Percentiles rank a stretch among this genome's conserved stretches.
phyloP scores from a whole-genome alignment of 495 filamentous ascomycete genomes.

The Parathielavia hyrcaniae region DNA sequence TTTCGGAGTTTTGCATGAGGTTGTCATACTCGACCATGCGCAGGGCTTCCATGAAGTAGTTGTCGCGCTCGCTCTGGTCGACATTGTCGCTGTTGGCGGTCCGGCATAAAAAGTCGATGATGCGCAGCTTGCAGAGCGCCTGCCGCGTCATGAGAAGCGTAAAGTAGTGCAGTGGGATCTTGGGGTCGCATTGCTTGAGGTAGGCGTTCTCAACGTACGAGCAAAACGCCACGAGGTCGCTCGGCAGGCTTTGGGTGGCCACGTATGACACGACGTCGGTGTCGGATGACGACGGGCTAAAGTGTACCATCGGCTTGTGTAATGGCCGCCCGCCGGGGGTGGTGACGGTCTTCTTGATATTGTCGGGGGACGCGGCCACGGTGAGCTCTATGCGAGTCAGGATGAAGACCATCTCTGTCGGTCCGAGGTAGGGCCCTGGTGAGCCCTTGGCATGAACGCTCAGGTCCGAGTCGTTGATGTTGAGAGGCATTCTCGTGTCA shows the following conservation, averaged over 20 bases:
- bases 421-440: slow-evolving; percentile 37
- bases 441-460: slow-evolving; percentile 43
- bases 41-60: slow-evolving; percentile 43
- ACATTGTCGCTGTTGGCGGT: slow-evolving; percentile 25
- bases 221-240: slow-evolving; percentile 51
- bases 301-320: slow-evolving; percentile 34
- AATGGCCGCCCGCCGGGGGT: slow-evolving; percentile 20
- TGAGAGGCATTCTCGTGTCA: slow-evolving; percentile 47
- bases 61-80: slow-evolving; percentile 39
- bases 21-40: slow-evolving; percentile 50
- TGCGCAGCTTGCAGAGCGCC: slow-evolving; percentile 45
- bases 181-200: slow-evolving; percentile 54
- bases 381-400: slow-evolving; percentile 46
- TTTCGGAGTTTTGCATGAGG: slow-evolving; percentile 41
- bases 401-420: slow-evolving; percentile 49
- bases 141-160: slow-evolving; percentile 45
- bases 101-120: slow-evolving; percentile 33
- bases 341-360: slow-evolving; percentile 13
- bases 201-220: slow-evolving; percentile 54
- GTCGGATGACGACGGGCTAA: slow-evolving; percentile 29
- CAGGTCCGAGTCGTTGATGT: slow-evolving; percentile 53
- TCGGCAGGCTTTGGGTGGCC: slow-evolving; percentile 40
- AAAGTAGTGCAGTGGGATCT: slow-evolving; percentile 53
- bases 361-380: slow-evolving; percentile 40
- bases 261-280: slow-evolving; percentile 42